Base-by-base conservation (phyloP, 1,284 basidiomycete species). In the Sanghuangporus sanghuang region DNA sequence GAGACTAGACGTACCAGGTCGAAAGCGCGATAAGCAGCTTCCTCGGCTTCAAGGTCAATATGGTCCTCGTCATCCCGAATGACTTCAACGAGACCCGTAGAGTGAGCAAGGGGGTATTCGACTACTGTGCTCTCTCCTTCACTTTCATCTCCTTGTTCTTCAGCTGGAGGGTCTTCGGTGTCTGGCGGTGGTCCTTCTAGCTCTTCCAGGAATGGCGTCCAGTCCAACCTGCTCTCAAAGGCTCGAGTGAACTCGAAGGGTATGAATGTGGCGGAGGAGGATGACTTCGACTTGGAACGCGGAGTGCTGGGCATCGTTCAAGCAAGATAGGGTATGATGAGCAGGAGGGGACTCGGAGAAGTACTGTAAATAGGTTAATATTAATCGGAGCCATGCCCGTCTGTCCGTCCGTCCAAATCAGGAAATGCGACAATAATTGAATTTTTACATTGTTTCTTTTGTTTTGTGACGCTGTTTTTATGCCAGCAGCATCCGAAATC, bases 21-120 rank as follows among this genome's bases (percentile, higher is more conserved):
- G 46, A 64, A 64, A 18, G 58, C 36, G 27, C 58, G 36, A 42
- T 61, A 64, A 14, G 55, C 35, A n/a, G 52, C 16, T 32, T 56
- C 59, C 54, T 64, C 63, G 32, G 61, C 63, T 21, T 61, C 63
- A 39, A 64, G 40, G 35, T 64, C 63, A 14, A 64, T 64, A 16
- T 48, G 27, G 46, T 61, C 63, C 32, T 64, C 63, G 54, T 61
- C 63, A 27, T 61, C 59, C n/a, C 55, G 23, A 42, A 64, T 36
- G 39, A 64, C 59, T 53, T 64, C 63, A 23, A 64, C 21, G 35
- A 64, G 53, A 14, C 63, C 46, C 3, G 36, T 50, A 38, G 59
- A 57, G n/a, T 23, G 46, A 23, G 35, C 27, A 27, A 63, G 48
- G 1, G 62, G 57, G 38, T 53, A 58, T 9, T 53, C 62, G 21